A percentile compares a stretch with the other conserved stretches of the same genome.
Conservation (phyloP, 192 early-diverging fungal species). For the Linderina pennispora region DNA sequence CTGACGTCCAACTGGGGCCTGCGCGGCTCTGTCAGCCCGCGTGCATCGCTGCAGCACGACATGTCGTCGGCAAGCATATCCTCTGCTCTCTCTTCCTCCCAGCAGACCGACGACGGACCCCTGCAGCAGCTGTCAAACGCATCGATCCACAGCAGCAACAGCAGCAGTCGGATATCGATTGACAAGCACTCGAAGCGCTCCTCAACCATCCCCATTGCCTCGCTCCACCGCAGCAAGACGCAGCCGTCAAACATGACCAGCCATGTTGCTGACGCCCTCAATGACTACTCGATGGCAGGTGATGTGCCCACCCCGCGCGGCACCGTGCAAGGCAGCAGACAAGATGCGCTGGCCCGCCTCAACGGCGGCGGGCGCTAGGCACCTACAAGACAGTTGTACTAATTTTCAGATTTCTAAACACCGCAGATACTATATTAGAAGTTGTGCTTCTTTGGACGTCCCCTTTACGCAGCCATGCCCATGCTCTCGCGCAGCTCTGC, state of each 20-base stretch:
- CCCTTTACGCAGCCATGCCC: conserved; percentile 22
- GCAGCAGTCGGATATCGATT: not conserved
- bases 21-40: conserved; percentile 33
- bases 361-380: not conserved
- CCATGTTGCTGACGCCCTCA: not conserved
- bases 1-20: conserved; percentile 32
- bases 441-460: not conserved
- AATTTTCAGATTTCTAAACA: not conserved
- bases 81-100: conserved; percentile 1
- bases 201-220: conserved; percentile 26
- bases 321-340: not conserved
- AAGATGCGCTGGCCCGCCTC: not conserved
- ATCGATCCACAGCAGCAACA: no score
- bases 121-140: no score
- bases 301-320: not conserved
- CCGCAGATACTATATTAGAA: not conserved
- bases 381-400: not conserved
- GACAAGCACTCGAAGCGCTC: not conserved
- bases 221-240: conserved; percentile 42
- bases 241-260: conserved; percentile 3
- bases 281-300: not conserved
- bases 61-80: not conserved
- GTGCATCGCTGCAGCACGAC: conserved; percentile 10
- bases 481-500: conserved; percentile 40
- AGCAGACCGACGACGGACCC: conserved; percentile 14